Conservation (phyloP, 1,139 yeast species). For the Scheffersomyces titani region DNA sequence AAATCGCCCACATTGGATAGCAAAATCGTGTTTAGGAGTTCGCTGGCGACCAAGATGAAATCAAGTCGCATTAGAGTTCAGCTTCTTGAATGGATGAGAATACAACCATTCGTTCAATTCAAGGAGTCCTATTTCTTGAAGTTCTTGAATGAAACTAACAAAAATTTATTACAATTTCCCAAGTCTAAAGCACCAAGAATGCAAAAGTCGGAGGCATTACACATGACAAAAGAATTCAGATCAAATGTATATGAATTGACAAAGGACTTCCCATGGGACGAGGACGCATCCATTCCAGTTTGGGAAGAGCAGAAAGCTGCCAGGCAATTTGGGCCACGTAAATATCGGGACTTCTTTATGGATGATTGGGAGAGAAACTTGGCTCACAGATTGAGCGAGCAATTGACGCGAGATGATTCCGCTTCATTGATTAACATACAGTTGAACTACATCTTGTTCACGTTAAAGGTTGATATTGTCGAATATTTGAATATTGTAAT, state of each 20-base stretch:
- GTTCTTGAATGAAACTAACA: constrained; percentile 10
- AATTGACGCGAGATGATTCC: constrained; percentile 26
- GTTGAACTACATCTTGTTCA: constrained; percentile 38
- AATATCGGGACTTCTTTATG: constrained; percentile 9
- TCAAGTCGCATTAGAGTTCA: constrained; percentile 25
- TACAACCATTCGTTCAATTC: constrained; percentile 38
- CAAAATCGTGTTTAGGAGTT: constrained; percentile 8
- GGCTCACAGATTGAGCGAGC: constrained; percentile 23
- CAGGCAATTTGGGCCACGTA: constrained; percentile 1
- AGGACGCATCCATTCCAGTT: constrained; percentile 2
- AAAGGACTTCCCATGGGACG: constrained; percentile 14
- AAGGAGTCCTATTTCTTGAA: constrained; percentile 22
- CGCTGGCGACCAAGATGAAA: constrained; percentile 11
- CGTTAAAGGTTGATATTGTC: constrained; percentile 29
- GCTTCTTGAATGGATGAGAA: constrained; percentile 41
- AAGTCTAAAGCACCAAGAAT: constrained; percentile 9
- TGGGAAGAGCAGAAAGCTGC: constrained; percentile 3
- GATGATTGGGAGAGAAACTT: constrained; percentile 29
- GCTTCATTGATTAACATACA: constrained; percentile 35
- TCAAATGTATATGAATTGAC: constrained; percentile 17
- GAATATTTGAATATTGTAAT: constrained; percentile 21
- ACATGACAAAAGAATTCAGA: constrained; percentile 17
- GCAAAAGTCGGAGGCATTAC: constrained; percentile 18
- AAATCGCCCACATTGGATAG: constrained; percentile 4
- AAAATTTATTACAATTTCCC: constrained; percentile 10